Percentiles rank a stretch among this genome's conserved stretches.
Conservation (phyloP, 2,329 filamentous ascomycete species). For the Epichloe aotearoae region DNA sequence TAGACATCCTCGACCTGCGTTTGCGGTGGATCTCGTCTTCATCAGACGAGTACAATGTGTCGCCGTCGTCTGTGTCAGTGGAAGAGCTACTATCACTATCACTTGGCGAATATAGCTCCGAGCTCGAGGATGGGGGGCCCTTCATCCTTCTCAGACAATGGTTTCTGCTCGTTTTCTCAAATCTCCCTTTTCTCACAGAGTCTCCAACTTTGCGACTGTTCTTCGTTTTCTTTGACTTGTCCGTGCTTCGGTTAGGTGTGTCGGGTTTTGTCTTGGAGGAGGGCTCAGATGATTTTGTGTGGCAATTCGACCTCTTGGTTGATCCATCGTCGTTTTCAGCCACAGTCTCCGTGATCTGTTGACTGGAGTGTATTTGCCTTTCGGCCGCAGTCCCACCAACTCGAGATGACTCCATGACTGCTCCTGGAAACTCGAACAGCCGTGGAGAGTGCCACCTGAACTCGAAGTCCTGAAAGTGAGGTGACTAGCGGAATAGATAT, state of each 20-base stretch:
- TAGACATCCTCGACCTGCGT: not conserved
- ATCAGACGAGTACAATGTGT: not conserved
- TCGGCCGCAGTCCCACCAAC: not conserved
- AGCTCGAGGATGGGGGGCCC: not conserved
- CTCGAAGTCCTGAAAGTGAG: not conserved
- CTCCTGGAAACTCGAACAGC: not conserved
- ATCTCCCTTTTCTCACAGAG: not conserved
- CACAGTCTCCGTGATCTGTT: not conserved
- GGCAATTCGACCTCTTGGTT: not conserved
- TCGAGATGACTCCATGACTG: slow-evolving; percentile 1
- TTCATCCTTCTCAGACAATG: not conserved
- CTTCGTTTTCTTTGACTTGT: not conserved
- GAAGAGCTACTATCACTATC: not conserved
- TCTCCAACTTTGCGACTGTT: not conserved
- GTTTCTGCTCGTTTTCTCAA: not conserved
- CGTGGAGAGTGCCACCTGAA: not conserved
- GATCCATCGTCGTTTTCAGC: not conserved
- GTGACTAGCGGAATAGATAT: not conserved
- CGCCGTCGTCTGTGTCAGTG: not conserved
- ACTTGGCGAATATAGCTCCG: not conserved
- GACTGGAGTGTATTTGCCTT: not conserved
- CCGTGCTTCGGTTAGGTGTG: not conserved
- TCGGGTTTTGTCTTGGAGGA: not conserved
- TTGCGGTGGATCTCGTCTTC: not conserved
- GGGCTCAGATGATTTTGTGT: not conserved